A percentile compares a stretch with the other conserved stretches of the same genome.
These are phyloP conservation scores for Candida gigantensis DNA, from an alignment of 1,139 yeast species.

Conservation along the genomic window DNA sequence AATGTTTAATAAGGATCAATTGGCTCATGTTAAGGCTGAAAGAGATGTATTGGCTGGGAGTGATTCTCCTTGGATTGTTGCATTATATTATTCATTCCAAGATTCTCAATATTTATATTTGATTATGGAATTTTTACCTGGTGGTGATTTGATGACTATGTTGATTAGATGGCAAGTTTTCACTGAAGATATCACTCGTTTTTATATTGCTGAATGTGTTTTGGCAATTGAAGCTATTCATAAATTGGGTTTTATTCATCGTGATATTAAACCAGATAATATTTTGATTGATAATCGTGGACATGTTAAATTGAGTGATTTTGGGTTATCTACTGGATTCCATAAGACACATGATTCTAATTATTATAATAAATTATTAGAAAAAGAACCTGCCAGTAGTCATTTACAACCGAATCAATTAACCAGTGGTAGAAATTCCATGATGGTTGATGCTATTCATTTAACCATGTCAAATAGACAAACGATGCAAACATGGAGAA, in stretches of 20 bases:
- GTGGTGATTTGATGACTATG: slow-evolving; percentile 89
- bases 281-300: slow-evolving; percentile 79
- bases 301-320: slow-evolving; percentile 75
- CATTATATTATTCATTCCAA: slow-evolving; percentile 77
- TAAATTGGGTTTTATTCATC: slow-evolving; percentile 75
- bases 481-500: slow-evolving; percentile 98
- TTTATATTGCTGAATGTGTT: slow-evolving; percentile 86
- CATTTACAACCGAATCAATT: slow-evolving; percentile 27
- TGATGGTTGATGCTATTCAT: slow-evolving; percentile 94
- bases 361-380: slow-evolving; percentile 70
- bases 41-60: slow-evolving; percentile 84
- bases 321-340: slow-evolving; percentile 83
- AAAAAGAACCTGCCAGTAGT: slow-evolving; percentile 48
- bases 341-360: slow-evolving; percentile 83
- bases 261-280: slow-evolving; percentile 80
- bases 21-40: slow-evolving; percentile 84
- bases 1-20: slow-evolving; percentile 81
- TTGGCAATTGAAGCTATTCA: slow-evolving; percentile 83
- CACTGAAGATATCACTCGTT: slow-evolving; percentile 81
- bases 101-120: slow-evolving; percentile 73
- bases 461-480: slow-evolving; percentile 94
- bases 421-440: slow-evolving; percentile 58
- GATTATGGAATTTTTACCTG: slow-evolving; percentile 84
- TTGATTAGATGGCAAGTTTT: slow-evolving; percentile 83
- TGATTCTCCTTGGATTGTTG: slow-evolving; percentile 87